Conservation (phyloP, 441 rosid species). For the Gossypium aridum region DNA sequence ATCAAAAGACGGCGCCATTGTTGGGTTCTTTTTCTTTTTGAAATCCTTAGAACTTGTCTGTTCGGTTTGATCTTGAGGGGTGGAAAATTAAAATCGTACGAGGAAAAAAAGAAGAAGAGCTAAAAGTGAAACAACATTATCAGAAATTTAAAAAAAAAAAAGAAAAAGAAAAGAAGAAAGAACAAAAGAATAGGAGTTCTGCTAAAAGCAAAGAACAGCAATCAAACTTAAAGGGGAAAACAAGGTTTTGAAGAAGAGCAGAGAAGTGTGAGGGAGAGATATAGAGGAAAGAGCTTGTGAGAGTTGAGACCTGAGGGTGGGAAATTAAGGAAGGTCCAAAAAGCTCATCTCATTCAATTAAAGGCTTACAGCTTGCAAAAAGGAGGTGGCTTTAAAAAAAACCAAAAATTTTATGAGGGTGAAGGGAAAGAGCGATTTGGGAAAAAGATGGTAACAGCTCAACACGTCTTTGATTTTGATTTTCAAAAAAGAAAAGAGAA, state of each 20-base stretch:
- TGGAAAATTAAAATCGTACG: background rate
- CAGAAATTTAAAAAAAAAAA: background rate
- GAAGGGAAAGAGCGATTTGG: constrained; percentile 8
- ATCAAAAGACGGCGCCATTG: constrained; percentile 68
- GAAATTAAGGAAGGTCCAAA: background rate
- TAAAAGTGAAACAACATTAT: constrained; percentile 38
- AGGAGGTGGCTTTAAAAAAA: background rate
- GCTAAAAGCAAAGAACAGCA: constrained; percentile 12
- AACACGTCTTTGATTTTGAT: constrained; percentile 44
- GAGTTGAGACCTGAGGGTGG: background rate
- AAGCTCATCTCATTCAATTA: constrained; percentile 19
- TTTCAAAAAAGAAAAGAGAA: background rate
- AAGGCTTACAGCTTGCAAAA: constrained; percentile 38
- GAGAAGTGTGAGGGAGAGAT: background rate
- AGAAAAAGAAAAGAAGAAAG: background rate
- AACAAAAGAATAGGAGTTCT: constrained; percentile 30
- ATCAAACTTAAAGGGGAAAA: constrained; percentile 10
- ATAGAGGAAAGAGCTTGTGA: background rate
- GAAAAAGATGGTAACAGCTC: constrained; percentile 51
- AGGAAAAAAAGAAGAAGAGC: constrained; percentile 3
- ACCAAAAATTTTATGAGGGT: background rate
- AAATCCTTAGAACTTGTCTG: background rate
- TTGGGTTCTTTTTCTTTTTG: background rate
- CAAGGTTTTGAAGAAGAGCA: background rate
- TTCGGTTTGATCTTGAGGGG: background rate